A percentile compares a stretch with the other conserved stretches of the same genome.
Conservation (phyloP, 495 filamentous ascomycete species). For the Penicillium cosmopolitanum region DNA sequence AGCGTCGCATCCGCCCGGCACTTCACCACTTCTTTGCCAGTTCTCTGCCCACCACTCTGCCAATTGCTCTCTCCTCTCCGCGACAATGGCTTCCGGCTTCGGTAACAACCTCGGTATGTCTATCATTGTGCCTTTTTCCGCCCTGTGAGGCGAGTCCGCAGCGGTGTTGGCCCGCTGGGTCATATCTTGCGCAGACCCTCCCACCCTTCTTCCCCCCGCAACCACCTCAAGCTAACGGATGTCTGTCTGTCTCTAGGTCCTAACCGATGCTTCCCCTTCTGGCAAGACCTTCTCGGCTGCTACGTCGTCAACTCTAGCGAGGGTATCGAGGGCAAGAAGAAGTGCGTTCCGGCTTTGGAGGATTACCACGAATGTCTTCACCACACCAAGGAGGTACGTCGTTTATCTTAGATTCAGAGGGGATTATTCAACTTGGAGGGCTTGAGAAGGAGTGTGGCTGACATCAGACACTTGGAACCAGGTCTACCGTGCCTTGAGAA, state of each 20-base stretch:
- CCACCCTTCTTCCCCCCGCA: conserved; percentile 24
- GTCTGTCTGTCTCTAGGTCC: conserved; percentile 60
- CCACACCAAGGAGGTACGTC: conserved; percentile 91
- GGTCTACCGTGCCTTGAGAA: conserved; percentile 73
- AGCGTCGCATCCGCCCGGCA: conserved; percentile 42
- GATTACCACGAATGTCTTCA: conserved; percentile 99
- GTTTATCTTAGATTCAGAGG: conserved; percentile 3
- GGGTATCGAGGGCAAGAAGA: conserved; percentile 81
- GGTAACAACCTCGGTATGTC: conserved; percentile 77
- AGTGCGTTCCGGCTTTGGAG: conserved; percentile 86
- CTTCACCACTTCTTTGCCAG: conserved; percentile 29
- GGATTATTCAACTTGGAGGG: background rate
- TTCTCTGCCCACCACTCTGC: conserved; percentile 29
- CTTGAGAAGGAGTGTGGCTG: conserved; percentile 7
- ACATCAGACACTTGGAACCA: conserved; percentile 36
- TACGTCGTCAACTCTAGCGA: conserved; percentile 80
- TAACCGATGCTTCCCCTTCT: conserved; percentile 96
- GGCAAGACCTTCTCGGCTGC: conserved; percentile 91
- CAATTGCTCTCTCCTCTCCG: conserved; percentile 24
- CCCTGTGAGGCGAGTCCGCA: conserved; percentile 15
- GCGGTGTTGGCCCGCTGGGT: conserved; percentile 12
- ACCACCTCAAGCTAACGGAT: conserved; percentile 31
- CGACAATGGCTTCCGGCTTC: conserved; percentile 79
- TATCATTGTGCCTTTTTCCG: conserved; percentile 9
- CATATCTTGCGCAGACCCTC: conserved; percentile 27